Percentiles rank a stretch among this genome's conserved stretches.
These are phyloP conservation scores for Eryngium alpinum DNA, from an alignment of 140 eudicot genomes.

Conservation along the genomic window DNA sequence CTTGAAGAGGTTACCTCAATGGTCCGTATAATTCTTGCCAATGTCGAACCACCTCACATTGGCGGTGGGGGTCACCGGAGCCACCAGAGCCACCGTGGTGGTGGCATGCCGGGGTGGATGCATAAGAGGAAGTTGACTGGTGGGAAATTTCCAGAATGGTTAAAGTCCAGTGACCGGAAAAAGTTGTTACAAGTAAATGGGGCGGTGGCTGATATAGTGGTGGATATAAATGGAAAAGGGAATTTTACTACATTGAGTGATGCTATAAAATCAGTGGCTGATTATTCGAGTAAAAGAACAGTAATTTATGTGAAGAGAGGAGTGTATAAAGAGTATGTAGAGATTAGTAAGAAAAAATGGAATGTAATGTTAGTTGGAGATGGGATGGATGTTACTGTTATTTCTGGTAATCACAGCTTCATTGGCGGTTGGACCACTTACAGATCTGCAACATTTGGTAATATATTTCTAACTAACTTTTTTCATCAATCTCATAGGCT, in stretches of 20 bases:
- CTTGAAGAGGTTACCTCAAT: constrained; percentile 45
- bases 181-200: constrained; percentile 32
- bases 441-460: constrained; percentile 84
- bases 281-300: constrained; percentile 33
- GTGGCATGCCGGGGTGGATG: constrained; percentile 18
- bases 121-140: constrained; percentile 25
- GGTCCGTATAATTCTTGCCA: constrained; percentile 37
- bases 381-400: constrained; percentile 64
- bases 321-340: constrained; percentile 66
- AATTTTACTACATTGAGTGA: constrained; percentile 53
- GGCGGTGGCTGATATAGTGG: constrained; percentile 46
- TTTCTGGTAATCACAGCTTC: constrained; percentile 59
- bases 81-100: not conserved
- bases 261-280: constrained; percentile 53
- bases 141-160: constrained; percentile 48
- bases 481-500: not conserved
- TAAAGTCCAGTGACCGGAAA: constrained; percentile 39
- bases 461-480: not conserved
- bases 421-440: constrained; percentile 83
- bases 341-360: constrained; percentile 69
- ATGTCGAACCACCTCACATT: constrained; percentile 25
- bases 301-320: constrained; percentile 82
- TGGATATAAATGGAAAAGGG: constrained; percentile 76
- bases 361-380: constrained; percentile 86
- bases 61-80: not conserved